Base-by-base conservation (phyloP, 495 filamentous ascomycete species). In the Lophium mytilinum region DNA sequence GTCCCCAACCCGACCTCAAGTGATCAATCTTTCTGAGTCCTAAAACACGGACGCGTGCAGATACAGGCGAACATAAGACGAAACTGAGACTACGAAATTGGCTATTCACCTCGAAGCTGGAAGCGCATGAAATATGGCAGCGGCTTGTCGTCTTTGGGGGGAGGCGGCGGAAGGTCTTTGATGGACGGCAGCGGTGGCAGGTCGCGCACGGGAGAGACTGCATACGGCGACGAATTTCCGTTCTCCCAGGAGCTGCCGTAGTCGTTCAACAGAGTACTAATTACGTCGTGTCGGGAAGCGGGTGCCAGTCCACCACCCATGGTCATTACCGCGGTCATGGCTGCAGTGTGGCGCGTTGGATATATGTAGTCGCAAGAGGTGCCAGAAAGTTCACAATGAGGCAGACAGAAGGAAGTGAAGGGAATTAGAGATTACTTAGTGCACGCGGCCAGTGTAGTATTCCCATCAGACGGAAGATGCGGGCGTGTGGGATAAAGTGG, bases 131-230 rank as follows among this genome's bases (percentile, higher is more conserved):
- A 12, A 10, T 18, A 17, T 1, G 58, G 51, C 1, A 50, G 48
- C 6, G 52, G 49, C 15, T 60, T 57, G 2, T 55, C 52, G 33
- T 52, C 43, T 40, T 58, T 52, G 3, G 52, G 55, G 9, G 63
- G 63, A 42, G 63, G 59, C 37, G 55, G 59, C 30, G 63, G 63
- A 46, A 62, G 58, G 9, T 66, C 63, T 41, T 66, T 62, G 36
- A 58, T 33, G n/a, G 52, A 21, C n/a, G 49, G 8, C 45, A 24
- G 21, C 21, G 52, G 21, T n/a, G 49, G 8, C 45, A 24, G 21
- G 14, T 48, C 7, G 9, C 33, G 55, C 37, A 46, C 30, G 14
- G 62, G 62, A 9, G 63, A 61, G 3, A 41, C 17, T 12, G 39
- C 9, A 42, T 59, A 66, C 9, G 58, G 53, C n/a, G 62, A 65